Conservation (phyloP, 148 eudicot species). For the Vaccinium macrocarpon region DNA sequence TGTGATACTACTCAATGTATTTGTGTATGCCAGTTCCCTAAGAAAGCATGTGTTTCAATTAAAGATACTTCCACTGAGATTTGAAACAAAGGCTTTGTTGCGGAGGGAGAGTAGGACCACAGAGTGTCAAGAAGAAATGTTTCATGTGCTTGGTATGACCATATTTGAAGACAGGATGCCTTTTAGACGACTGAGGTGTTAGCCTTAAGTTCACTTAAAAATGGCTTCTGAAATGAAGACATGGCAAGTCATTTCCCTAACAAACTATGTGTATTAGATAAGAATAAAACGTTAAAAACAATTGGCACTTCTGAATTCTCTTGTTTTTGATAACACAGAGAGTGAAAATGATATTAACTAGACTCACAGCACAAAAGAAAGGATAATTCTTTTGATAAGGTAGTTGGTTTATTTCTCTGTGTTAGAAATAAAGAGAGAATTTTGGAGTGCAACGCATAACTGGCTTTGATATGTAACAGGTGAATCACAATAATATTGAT, state of each 20-base stretch:
- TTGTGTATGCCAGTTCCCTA: neutral
- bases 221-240: conserved; percentile 6
- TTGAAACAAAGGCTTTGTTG: neutral
- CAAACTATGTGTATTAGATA: neutral
- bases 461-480: conserved; percentile 57
- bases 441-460: conserved; percentile 34
- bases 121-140: neutral
- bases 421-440: neutral
- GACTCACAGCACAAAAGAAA: neutral
- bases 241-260: neutral
- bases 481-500: conserved; percentile 85
- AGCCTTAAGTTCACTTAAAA: neutral
- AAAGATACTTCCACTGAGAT: neutral
- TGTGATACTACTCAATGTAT: neutral
- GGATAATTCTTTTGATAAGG: neutral
- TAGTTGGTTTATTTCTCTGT: neutral
- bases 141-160: neutral
- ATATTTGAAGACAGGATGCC: conserved; percentile 4
- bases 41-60: neutral
- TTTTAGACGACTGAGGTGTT: neutral
- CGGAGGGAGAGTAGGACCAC: neutral
- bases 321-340: neutral
- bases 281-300: neutral
- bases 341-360: neutral
- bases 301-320: no score